A percentile compares a stretch with the other conserved stretches of the same genome.
Conservation (phyloP, 805 yeast genomes). For the Ogataea zsoltii region DNA sequence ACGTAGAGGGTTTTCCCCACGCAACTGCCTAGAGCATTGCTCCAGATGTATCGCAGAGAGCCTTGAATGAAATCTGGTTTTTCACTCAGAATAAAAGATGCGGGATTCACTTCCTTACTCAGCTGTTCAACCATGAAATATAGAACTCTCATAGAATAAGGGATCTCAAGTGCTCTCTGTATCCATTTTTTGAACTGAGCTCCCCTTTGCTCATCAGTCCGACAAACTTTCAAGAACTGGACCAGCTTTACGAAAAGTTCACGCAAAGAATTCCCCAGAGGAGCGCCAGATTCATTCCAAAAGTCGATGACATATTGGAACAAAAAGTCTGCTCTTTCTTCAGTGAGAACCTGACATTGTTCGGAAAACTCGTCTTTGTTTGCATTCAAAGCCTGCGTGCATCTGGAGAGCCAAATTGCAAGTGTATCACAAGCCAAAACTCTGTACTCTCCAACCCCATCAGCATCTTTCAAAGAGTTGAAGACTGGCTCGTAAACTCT, state of each 20-base stretch:
- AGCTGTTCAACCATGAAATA: constrained; percentile 62
- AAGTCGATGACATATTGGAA: constrained; percentile 62
- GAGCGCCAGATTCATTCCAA: constrained; percentile 71
- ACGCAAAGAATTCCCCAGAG: constrained; percentile 67
- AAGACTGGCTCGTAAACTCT: constrained; percentile 31
- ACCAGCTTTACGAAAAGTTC: constrained; percentile 60
- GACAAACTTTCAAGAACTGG: constrained; percentile 29
- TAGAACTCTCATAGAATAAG: constrained; percentile 56
- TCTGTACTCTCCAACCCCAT: constrained; percentile 40
- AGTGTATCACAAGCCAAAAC: constrained; percentile 57
- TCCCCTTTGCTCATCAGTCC: constrained; percentile 15
- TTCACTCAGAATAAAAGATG: constrained; percentile 39
- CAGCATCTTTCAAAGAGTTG: constrained; percentile 31
- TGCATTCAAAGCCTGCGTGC: constrained; percentile 38
- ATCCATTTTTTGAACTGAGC: constrained; percentile 47
- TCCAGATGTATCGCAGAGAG: constrained; percentile 51
- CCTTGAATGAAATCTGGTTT: constrained; percentile 48
- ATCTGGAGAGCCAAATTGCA: constrained; percentile 64
- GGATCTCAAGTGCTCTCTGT: constrained; percentile 40
- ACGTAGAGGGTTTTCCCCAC: constrained; percentile 57
- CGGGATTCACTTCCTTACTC: constrained; percentile 46
- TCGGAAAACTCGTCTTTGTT: not conserved
- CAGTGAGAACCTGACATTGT: constrained; percentile 11
- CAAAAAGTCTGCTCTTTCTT: constrained; percentile 32
- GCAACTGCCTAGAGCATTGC: constrained; percentile 65